phyloP scores from a whole-genome alignment of 768 basidiomycete genomes.

The Postia placenta region DNA sequence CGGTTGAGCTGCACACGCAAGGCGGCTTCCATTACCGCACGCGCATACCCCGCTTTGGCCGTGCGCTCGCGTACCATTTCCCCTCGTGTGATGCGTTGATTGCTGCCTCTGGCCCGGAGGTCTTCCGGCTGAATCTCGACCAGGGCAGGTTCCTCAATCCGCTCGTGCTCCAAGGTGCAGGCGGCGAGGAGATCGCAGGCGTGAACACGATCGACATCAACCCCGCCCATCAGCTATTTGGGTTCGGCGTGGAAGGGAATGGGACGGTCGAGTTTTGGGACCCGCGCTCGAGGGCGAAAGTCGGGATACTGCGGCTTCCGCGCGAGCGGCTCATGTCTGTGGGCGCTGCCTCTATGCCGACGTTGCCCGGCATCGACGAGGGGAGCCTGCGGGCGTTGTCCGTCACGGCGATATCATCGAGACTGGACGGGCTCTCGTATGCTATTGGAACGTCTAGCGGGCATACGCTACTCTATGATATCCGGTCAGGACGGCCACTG shows the following conservation, averaged over 20 bases:
- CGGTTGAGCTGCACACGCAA: slow-evolving; percentile 91
- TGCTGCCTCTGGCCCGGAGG: slow-evolving; percentile 77
- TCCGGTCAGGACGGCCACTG: slow-evolving; percentile 77
- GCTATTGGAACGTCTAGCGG: slow-evolving; percentile 95
- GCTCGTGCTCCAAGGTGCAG: slow-evolving; percentile 48
- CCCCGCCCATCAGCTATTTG: slow-evolving; percentile 83
- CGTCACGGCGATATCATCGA: slow-evolving; percentile 81
- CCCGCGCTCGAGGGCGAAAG: slow-evolving; percentile 71
- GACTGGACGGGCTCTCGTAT: slow-evolving; percentile 86
- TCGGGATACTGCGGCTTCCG: slow-evolving; percentile 66
- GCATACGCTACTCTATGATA: slow-evolving; percentile 90
- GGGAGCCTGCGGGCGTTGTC: slow-evolving; percentile 34
- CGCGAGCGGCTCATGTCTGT: slow-evolving; percentile 41
- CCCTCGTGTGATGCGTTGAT: slow-evolving; percentile 90
- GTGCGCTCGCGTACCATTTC: slow-evolving; percentile 88
- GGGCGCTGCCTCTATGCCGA: slow-evolving; percentile 24
- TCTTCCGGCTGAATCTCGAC: slow-evolving; percentile 92
- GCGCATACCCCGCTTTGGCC: slow-evolving; percentile 91
- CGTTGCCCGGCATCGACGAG: slow-evolving; percentile 32
- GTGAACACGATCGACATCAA: slow-evolving; percentile 93
- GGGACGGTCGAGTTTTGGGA: slow-evolving; percentile 97
- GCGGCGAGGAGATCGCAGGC: slow-evolving; percentile 58
- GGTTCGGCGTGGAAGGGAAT: slow-evolving; percentile 83
- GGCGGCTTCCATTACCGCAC: slow-evolving; percentile 89
- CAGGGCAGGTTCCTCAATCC: slow-evolving; percentile 91